Base-by-base conservation (phyloP, 805 yeast species). In the Saturnispora mendoncae region DNA sequence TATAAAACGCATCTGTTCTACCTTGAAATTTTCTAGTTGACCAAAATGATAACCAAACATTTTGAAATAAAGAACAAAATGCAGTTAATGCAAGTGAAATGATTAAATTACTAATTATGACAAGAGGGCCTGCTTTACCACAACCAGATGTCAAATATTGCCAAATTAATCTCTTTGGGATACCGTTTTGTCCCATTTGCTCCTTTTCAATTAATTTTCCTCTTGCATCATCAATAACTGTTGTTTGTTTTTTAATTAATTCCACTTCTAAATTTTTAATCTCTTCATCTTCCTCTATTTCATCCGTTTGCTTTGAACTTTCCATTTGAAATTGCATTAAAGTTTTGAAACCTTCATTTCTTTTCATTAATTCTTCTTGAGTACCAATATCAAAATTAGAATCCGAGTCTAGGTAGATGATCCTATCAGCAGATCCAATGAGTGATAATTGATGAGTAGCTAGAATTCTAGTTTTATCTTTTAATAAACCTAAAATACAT, bases 31-130 rank as follows among this genome's bases (percentile, higher is more conserved):
- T 72, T 41, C 64, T 43, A 10, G 62, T 64, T 1, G 82, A 68
- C 95, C 95, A 86, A 60, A 80, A 86, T 1, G 92, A 79, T 46
- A 86, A 64, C 94, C 94, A 84, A 20, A 80, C 76, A 56, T 77
- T 79, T 35, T 78, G 69, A 55, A 80, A 78, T 21, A 80, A 57
- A 41, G 63, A 66, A 43, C 69, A 64, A 58, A 78, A 79, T 0
- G 72, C 69, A 40, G 71, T 67, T 7, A 72, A 25, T 1, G 54
- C 29, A 33, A 54, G 46, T 6, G 48, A 42, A n/a, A 48, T 25
- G 2, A 47, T 12, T 28, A 56, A 26, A 20, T 51, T 37, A 2
- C 51, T 45, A 4, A 55, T n/a, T 32, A 51, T 60, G 42, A 54
- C 60, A 39, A 50, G 44, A n/a, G 39, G 48, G 33, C 58, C 72